Evolutionary conservation across 2,329 filamentous ascomycete genomes (phyloP), one percentile per base, ranked within the genome.

Genomic region (Fusarium tanahbumbuense): DNA sequence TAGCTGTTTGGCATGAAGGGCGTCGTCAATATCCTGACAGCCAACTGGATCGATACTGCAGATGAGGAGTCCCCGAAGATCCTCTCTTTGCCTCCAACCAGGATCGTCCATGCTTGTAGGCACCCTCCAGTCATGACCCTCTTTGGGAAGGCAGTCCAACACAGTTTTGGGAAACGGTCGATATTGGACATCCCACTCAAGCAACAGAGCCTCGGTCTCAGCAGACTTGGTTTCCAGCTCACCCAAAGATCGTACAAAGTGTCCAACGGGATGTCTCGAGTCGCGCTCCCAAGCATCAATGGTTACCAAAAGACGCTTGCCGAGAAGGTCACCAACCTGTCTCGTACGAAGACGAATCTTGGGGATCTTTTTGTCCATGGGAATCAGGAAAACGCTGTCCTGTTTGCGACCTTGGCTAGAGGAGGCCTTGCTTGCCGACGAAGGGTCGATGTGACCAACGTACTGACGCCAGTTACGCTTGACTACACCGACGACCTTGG

Each of bases 401-500:
- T 97, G 93, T 75, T 92, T 92, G 62, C 94, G 88, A 30, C 93
- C 93, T 73, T 94, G 91, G 64, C 89, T 91, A 3, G 88, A 88
- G 5, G 88, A 88, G 5, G 89, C 88, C 56, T 90, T 88, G 75
- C 91, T 91, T 50, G 94, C 91, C 3, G 94, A 97, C 13, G 92
- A 93, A 53, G 91, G 90, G 77, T 99, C 96, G 60, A 99, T 91
- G 77, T 98, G 94, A 4, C 96, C 96, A 67, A 99, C 96, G 74
- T 98, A 98, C 80, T 98, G 97, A 65, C 96, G 88, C 96, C 96
- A 99, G 79, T 98, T 98, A 55, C 96, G 89, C 82, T 97, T 98
- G 78, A 97, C 89, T 25, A 98, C 87, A 49, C 96, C 96, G 9
- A 98, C 93, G 15, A 99, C 92, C 77, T 88, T 93, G 27, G 95